Conservation (phyloP, 1,284 basidiomycete genomes). For the Termitomyces sp. region DNA sequence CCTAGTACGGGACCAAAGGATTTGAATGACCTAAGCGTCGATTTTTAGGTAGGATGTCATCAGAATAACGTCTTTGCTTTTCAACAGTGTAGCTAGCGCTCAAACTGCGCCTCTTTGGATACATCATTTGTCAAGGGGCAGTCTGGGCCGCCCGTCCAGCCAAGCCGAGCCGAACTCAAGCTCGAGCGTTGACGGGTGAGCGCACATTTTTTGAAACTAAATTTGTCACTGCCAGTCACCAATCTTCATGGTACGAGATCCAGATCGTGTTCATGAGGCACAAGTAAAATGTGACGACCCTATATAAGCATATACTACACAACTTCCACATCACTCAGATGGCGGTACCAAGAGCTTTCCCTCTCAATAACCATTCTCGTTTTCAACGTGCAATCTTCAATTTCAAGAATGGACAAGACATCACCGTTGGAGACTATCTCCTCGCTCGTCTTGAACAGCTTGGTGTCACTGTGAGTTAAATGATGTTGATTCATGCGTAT, state of each 20-base stretch:
- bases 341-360: not conserved
- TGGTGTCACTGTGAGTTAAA: constrained; percentile 49
- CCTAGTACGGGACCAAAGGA: not conserved
- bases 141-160: not conserved
- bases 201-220: not conserved
- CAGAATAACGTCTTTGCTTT: too few relatives aligned
- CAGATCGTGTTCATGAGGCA: not conserved
- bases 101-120: not conserved
- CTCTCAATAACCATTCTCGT: not conserved
- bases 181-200: not conserved
- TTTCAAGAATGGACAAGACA: not conserved
- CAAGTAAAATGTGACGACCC: not conserved
- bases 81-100: not conserved
- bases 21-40: not conserved
- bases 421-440: constrained; percentile 59
- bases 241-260: not conserved
- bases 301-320: not conserved
- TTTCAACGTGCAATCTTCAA: not conserved
- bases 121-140: not conserved
- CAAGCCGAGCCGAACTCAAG: not conserved
- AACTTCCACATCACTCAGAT: not conserved
- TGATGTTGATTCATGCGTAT: not conserved
- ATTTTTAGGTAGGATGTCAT: not conserved
- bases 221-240: too few relatives aligned
- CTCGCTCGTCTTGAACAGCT: constrained; percentile 67